Conservation (phyloP, 2,329 filamentous ascomycete species). For the Monascus ruber region DNA sequence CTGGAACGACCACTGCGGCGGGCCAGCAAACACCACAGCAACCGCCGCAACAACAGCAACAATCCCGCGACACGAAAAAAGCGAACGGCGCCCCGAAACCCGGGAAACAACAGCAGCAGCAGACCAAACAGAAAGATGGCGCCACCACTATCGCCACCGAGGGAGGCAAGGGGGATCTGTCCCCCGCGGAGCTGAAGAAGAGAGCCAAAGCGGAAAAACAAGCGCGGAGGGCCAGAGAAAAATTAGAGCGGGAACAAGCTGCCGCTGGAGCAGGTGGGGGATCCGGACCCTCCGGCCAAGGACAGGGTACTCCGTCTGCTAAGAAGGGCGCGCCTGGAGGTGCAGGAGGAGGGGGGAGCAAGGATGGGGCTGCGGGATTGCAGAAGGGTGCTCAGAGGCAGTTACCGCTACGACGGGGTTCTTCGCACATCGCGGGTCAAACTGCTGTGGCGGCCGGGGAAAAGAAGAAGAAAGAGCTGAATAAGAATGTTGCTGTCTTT, state of each 20-base stretch:
- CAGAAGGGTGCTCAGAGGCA: conserved; percentile 19
- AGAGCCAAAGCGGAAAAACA: conserved; percentile 85
- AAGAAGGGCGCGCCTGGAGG: conserved; percentile 21
- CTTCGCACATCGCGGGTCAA: conserved; percentile 24
- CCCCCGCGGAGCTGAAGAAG: conserved; percentile 68
- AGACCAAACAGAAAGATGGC: conserved; percentile 13
- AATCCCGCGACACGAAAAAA: conserved; percentile 11
- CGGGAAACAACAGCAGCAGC: conserved; percentile 6
- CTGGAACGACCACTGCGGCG: neutral
- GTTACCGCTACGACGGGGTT: conserved; percentile 23
- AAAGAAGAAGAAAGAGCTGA: conserved; percentile 45
- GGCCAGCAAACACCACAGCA: neutral
- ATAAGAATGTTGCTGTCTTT: conserved; percentile 64
- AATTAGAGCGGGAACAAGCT: conserved; percentile 40
- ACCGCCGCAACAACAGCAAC: conserved; percentile 1
- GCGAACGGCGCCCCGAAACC: conserved; percentile 12
- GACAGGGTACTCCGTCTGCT: conserved; percentile 10
- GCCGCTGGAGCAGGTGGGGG: conserved; percentile 29
- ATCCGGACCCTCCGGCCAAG: conserved; percentile 24
- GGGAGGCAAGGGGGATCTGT: conserved; percentile 24
- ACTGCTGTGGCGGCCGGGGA: conserved; percentile 28
- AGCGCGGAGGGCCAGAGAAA: conserved; percentile 64
- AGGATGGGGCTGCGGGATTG: conserved; percentile 12
- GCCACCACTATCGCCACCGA: conserved; percentile 12
- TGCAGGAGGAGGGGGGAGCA: conserved; percentile 9